Evolutionary conservation across 495 filamentous ascomycete species (phyloP).

Genomic region (Talaromyces ruber): DNA sequence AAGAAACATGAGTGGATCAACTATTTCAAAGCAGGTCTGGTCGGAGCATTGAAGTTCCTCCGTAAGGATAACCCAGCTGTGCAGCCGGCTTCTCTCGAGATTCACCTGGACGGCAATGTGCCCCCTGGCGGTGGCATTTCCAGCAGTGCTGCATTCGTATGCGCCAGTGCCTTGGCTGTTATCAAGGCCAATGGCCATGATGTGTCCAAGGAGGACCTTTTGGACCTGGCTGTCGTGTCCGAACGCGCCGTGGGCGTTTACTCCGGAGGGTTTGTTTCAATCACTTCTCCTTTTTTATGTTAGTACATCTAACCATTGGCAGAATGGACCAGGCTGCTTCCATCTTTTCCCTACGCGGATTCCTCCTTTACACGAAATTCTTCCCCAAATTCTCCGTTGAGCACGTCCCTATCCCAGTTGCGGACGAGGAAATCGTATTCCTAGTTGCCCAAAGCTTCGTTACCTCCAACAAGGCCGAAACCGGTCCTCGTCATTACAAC

Average conservation of each 20-base stretch:
- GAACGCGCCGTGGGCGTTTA: conserved; percentile 94
- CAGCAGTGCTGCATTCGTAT: conserved; percentile 91
- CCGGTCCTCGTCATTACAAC: conserved; percentile 90
- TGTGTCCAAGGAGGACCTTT: conserved; percentile 81
- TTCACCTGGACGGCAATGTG: conserved; percentile 85
- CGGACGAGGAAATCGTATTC: conserved; percentile 77
- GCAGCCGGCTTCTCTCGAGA: conserved; percentile 66
- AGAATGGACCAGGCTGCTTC: conserved; percentile 98
- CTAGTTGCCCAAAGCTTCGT: conserved; percentile 93
- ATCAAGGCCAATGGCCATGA: conserved; percentile 78
- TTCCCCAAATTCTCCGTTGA: conserved; percentile 66
- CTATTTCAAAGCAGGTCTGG: conserved; percentile 90
- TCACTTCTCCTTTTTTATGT: background rate
- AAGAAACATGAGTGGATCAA: conserved; percentile 91
- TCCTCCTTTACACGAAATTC: conserved; percentile 86
- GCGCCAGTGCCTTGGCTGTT: conserved; percentile 79
- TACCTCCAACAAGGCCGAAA: conserved; percentile 87
- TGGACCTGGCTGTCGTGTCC: conserved; percentile 86
- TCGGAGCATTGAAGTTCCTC: conserved; percentile 72
- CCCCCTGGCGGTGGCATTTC: conserved; percentile 86
- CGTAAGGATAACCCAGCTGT: conserved; percentile 33
- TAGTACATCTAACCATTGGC: background rate
- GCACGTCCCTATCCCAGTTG: conserved; percentile 76
- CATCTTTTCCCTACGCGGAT: conserved; percentile 79
- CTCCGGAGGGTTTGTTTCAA: conserved; percentile 67